phyloP scores from a whole-genome alignment of 2,329 filamentous ascomycete species.

The Plenodomus tracheiphilus region DNA sequence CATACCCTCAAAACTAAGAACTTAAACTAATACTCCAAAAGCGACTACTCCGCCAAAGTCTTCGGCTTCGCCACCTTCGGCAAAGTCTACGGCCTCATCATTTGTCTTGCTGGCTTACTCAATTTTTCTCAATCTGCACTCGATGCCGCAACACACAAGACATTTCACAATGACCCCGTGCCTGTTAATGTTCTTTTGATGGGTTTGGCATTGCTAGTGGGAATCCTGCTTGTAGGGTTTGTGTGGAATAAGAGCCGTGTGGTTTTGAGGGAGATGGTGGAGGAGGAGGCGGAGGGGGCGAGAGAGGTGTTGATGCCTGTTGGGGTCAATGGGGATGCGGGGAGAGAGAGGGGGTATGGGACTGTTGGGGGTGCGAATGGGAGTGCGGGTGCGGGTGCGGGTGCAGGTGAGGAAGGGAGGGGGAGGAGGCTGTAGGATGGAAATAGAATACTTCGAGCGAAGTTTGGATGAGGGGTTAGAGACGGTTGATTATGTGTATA shows the following conservation, averaged over 20 bases:
- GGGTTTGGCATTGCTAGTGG: constrained; percentile 63
- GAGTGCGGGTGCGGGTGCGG: too few species aligned
- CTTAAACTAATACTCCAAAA: constrained; percentile 29
- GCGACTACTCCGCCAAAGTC: constrained; percentile 85
- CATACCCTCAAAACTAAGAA: constrained; percentile 7
- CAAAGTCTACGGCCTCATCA: constrained; percentile 90
- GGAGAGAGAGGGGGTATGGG: constrained; percentile 6
- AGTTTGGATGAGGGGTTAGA: too few species aligned
- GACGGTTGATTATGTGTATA: too few species aligned
- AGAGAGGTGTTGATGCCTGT: constrained; percentile 43
- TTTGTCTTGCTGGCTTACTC: constrained; percentile 79
- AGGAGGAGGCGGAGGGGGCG: constrained; percentile 41
- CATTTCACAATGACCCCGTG: constrained; percentile 71
- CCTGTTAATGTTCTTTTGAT: constrained; percentile 76
- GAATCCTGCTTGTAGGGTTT: constrained; percentile 66
- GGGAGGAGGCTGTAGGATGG: constrained; percentile 17
- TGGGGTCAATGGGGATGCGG: constrained; percentile 17
- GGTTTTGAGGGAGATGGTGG: constrained; percentile 44
- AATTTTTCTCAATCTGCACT: constrained; percentile 83
- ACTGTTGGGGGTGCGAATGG: constrained; percentile 11
- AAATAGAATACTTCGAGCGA: neutral
- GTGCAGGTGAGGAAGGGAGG: constrained; percentile 20
- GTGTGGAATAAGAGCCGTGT: constrained; percentile 59
- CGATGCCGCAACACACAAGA: constrained; percentile 75
- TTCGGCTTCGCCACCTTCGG: constrained; percentile 91